A percentile compares a stretch with the other conserved stretches of the same genome.
These are phyloP conservation scores for Corylus heterophylla DNA, from an alignment of 306 rosid genomes.

Conservation along the genomic window DNA sequence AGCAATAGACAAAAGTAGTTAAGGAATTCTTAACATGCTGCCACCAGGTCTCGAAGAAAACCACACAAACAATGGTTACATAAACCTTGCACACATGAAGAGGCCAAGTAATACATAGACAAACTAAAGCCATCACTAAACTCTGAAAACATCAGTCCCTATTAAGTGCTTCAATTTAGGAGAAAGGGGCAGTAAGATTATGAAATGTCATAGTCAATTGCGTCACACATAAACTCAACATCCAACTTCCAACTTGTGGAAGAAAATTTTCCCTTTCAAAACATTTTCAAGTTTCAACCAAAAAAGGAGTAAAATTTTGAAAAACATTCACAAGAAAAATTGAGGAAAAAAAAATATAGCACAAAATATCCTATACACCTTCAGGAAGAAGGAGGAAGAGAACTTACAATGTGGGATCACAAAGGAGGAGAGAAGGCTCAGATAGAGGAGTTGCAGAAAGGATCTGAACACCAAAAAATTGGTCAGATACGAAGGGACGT, in stretches of 20 bases:
- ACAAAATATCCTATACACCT: no score
- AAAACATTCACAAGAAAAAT: neutral
- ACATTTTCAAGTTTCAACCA: neutral
- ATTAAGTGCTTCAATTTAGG: neutral
- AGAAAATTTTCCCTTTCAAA: neutral
- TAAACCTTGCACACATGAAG: neutral
- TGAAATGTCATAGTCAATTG: neutral
- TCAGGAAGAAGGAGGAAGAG: no score
- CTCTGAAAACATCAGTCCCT: neutral
- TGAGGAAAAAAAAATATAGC: no score
- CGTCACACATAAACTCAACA: neutral
- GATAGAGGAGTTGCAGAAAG: no score
- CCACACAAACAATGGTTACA: neutral
- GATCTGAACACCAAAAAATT: no score
- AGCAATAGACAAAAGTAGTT: slow-evolving; percentile 13
- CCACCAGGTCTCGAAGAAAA: neutral
- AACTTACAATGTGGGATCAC: no score
- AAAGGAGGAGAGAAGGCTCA: no score
- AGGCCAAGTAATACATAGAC: neutral
- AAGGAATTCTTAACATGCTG: slow-evolving; percentile 1
- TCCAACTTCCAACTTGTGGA: neutral
- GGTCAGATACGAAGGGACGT: no score
- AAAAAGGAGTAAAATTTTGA: neutral
- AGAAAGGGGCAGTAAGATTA: neutral
- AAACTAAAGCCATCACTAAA: neutral